phyloP scores from a whole-genome alignment of 768 basidiomycete genomes.

The Leccinum longicurvipes region DNA sequence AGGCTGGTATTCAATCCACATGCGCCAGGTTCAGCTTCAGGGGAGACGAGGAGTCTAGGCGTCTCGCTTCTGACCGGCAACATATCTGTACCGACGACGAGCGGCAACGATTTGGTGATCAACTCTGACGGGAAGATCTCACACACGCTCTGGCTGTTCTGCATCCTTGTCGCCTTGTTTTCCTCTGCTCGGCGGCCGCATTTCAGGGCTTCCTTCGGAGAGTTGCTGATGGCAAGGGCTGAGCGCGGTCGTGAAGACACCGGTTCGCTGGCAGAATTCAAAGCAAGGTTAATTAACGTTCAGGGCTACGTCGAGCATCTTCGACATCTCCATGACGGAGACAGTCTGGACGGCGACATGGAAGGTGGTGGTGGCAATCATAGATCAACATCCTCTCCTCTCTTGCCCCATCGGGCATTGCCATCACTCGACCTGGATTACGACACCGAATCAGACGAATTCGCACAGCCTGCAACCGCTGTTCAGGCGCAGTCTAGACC shows the following conservation, averaged over 20 bases:
- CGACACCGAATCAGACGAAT: constrained; percentile 15
- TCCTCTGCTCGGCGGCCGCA: constrained; percentile 13
- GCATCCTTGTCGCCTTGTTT: constrained; percentile 31
- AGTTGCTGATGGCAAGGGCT: constrained; percentile 8
- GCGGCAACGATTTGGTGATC: constrained; percentile 34
- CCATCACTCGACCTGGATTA: constrained; percentile 14
- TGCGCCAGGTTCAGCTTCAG: constrained; percentile 9
- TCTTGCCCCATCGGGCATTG: constrained; percentile 21
- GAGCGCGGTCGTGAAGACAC: constrained; percentile 11
- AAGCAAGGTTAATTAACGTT: constrained; percentile 24
- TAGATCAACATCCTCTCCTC: constrained; percentile 19
- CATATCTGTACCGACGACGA: constrained; percentile 6
- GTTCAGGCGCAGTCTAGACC: constrained; percentile 6
- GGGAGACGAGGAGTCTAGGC: constrained; percentile 3
- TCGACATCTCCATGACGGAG: constrained; percentile 12
- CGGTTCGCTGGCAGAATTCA: constrained; percentile 19
- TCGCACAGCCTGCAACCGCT: constrained; percentile 8
- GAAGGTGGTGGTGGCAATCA: constrained; percentile 20
- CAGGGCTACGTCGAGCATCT: constrained; percentile 23
- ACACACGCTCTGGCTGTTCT: constrained; percentile 47
- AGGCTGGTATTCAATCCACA: constrained; percentile 27
- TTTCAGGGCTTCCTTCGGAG: constrained; percentile 12
- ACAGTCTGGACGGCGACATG: constrained; percentile 15
- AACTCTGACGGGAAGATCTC: constrained; percentile 53
- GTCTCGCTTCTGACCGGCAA: constrained; percentile 12